Evolutionary conservation across 164 flowering plant genomes (phyloP), one percentile per base, ranked within the genome.

Genomic region (Liriodendron chinense): DNA sequence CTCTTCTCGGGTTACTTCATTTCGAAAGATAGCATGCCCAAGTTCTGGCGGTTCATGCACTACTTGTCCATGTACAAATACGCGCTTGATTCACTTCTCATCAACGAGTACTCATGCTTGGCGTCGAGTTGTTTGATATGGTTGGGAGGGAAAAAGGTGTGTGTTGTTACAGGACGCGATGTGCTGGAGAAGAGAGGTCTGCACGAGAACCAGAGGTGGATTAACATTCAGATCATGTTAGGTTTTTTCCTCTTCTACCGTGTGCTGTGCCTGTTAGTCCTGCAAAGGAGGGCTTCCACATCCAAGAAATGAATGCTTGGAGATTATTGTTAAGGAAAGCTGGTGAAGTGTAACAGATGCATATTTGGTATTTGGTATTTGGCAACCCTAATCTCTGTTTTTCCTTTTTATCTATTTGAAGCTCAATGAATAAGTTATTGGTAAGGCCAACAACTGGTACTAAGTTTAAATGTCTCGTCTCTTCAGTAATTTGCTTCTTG

Each of bases 1-100:
- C 92, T 96, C 68, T 96, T 96, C 85, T 96, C 99, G 12, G 99
- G 99, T 22, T 94, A 94, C 82, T 96, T 96, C 86, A 93, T 96
- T 23, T 87, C 96, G 0, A 76, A 86, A 53, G 88, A 89, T 1
- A 86, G 89, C 70, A 71, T 96, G 78, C 99, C 99, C 14, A 91
- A 85, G 84, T 94, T 88, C 78, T 94, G 98, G 99, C 76, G 89
- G 16, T 87, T 89, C 80, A 89, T 94, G 98, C 91, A 96, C 76
- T 94, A 84, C 77, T 76, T 96, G 1, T 96, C 99, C 1, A 86
- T 94, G 91, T 96, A 94, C 82, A 96, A 92, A 75, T 94, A 96
- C 50, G 94, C 92, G 1, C 84, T 96, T 9, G 99, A 96, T 70
- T 89, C 98, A 0, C 82, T 94, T 1, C 86, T 92, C 48, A 89